These are phyloP conservation scores for Tetraselmis chui DNA, from an alignment of 139 green algal genomes.

Conservation along the genomic window DNA sequence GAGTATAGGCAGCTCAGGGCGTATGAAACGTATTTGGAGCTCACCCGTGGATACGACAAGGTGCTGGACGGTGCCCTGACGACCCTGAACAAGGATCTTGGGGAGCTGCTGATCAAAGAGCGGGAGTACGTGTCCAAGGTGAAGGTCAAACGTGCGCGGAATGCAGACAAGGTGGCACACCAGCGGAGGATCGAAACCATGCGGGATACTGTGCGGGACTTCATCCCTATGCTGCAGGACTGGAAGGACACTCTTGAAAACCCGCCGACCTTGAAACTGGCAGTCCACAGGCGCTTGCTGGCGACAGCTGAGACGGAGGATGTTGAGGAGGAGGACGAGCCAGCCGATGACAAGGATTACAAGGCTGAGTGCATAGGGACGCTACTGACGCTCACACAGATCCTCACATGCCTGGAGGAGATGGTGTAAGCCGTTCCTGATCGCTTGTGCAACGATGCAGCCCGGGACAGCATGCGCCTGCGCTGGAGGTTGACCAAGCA, in stretches of 20 bases:
- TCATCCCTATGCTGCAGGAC: neutral
- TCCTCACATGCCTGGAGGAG: neutral
- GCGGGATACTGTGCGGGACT: neutral
- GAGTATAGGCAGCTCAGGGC: neutral
- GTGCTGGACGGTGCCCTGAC: neutral
- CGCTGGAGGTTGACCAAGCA: no score
- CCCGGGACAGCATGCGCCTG: no score
- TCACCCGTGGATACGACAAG: neutral
- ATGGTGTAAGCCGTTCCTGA: neutral
- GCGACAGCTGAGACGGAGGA: neutral
- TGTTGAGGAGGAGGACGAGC: neutral
- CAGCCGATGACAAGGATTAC: neutral
- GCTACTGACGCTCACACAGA: neutral
- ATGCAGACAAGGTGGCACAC: neutral
- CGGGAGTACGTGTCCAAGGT: neutral
- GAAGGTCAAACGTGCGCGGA: neutral
- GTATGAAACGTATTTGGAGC: neutral
- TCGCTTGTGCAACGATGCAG: no score
- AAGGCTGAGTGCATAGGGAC: neutral
- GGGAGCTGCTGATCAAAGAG: neutral
- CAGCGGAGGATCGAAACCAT: neutral
- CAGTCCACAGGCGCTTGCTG: neutral
- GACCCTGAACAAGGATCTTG: neutral
- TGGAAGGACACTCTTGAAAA: neutral
- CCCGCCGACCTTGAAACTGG: neutral